phyloP scores from a whole-genome alignment of 202 grass and related monocot genomes.

The Schoenoplectus triqueter region DNA sequence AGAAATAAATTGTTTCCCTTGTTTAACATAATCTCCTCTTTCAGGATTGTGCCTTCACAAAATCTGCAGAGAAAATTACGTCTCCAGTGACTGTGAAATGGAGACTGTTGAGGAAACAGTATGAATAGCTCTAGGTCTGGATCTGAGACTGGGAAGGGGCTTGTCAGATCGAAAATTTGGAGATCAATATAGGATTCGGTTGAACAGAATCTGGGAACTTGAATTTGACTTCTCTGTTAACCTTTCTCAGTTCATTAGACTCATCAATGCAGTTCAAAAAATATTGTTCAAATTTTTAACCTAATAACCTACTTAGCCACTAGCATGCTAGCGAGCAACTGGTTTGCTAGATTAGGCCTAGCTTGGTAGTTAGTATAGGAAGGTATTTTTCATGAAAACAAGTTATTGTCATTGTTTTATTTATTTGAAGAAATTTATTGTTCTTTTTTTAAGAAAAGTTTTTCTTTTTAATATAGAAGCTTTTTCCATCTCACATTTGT shows the following conservation, averaged over 20 bases:
- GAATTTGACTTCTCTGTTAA: constrained; percentile 27
- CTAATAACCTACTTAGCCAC: neutral
- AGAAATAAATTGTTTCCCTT: neutral
- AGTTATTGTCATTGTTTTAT: neutral
- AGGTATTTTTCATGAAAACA: neutral
- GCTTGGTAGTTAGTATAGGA: constrained; percentile 5
- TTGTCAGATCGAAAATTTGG: constrained; percentile 26
- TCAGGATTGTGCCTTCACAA: neutral
- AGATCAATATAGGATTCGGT: constrained; percentile 33
- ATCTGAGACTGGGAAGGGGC: constrained; percentile 22
- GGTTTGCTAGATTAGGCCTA: neutral
- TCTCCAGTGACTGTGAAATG: neutral
- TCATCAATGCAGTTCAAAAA: neutral
- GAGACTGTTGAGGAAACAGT: neutral
- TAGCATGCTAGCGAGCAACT: neutral
- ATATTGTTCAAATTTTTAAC: neutral
- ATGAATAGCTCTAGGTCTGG: constrained; percentile 24
- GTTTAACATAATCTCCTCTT: neutral
- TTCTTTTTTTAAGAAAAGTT: too few relatives aligned
- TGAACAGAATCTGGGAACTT: constrained; percentile 12
- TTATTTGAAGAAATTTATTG: neutral
- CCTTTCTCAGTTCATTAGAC: constrained; percentile 17
- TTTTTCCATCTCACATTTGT: too few relatives aligned
- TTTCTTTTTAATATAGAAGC: too few relatives aligned
- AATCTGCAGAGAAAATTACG: neutral